phyloP scores from a whole-genome alignment of 2,329 filamentous ascomycete genomes.

The Venturia effusa region DNA sequence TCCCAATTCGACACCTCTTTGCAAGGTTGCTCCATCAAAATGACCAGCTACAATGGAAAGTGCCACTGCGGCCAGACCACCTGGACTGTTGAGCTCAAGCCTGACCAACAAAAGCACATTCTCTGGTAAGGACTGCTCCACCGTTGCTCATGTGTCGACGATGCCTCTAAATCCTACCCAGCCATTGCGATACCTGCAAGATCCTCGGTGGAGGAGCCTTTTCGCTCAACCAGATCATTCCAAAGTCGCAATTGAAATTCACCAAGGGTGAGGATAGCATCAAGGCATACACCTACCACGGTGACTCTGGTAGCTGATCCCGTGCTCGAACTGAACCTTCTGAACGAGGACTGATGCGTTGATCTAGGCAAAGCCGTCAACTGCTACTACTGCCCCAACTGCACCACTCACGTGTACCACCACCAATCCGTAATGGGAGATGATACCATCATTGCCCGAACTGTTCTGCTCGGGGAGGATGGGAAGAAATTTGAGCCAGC shows the following conservation, averaged over 20 bases:
- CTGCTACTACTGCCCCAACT: slow-evolving; percentile 49
- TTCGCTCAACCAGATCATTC: slow-evolving; percentile 45
- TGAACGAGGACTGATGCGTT: slow-evolving; percentile 4
- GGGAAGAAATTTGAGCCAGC: slow-evolving; percentile 37
- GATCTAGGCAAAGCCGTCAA: slow-evolving; percentile 39
- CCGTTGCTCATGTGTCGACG: background rate
- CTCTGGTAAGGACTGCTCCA: slow-evolving; percentile 29
- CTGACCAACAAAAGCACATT: slow-evolving; percentile 34
- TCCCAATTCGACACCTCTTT: background rate
- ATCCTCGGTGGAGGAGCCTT: slow-evolving; percentile 38
- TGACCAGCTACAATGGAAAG: slow-evolving; percentile 37
- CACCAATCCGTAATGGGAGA: slow-evolving; percentile 41
- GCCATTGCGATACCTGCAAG: slow-evolving; percentile 50
- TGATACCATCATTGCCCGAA: slow-evolving; percentile 43
- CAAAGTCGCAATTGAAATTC: slow-evolving; percentile 38
- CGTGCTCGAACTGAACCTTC: background rate
- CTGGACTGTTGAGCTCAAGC: slow-evolving; percentile 39
- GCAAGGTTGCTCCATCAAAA: slow-evolving; percentile 17
- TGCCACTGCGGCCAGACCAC: slow-evolving; percentile 46
- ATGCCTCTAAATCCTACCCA: slow-evolving; percentile 15
- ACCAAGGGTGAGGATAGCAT: slow-evolving; percentile 37
- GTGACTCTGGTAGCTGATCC: slow-evolving; percentile 37
- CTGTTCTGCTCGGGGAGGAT: slow-evolving; percentile 33
- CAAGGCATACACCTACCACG: slow-evolving; percentile 44
- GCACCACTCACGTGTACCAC: slow-evolving; percentile 37